Percentiles rank a stretch among this genome's conserved stretches.
phyloP scores from a whole-genome alignment of 106 monocot genomes.

The Allium cepa region DNA sequence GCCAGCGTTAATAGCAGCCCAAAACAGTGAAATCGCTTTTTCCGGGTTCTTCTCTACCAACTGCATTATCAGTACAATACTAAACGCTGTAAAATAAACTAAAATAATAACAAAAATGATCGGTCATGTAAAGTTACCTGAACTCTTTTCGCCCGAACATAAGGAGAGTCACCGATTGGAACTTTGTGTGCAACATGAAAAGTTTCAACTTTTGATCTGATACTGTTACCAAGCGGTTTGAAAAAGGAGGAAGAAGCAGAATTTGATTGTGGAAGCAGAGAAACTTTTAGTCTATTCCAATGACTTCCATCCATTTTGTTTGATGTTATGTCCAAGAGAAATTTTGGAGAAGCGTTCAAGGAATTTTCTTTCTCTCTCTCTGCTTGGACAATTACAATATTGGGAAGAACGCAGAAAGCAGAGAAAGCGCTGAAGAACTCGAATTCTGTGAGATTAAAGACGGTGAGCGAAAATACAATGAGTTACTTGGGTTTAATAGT shows the following conservation, averaged over 20 bases:
- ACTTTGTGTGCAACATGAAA: constrained; percentile 75
- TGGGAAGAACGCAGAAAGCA: background rate
- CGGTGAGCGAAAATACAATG: no score
- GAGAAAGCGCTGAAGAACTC: background rate
- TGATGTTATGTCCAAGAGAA: constrained; percentile 13
- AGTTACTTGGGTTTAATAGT: background rate
- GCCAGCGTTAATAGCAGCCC: constrained; percentile 88
- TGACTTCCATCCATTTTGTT: constrained; percentile 18
- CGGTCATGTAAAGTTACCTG: constrained; percentile 37
- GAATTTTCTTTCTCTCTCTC: background rate
- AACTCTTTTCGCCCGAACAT: constrained; percentile 79
- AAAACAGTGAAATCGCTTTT: constrained; percentile 78
- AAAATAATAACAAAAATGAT: background rate
- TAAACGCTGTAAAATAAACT: background rate
- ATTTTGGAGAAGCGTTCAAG: background rate
- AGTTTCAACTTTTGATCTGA: constrained; percentile 21
- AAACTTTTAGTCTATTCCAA: constrained; percentile 9
- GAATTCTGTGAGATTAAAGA: background rate
- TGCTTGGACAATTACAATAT: background rate
- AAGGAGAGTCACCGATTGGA: constrained; percentile 84
- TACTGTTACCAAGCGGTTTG: constrained; percentile 25
- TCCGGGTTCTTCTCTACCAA: constrained; percentile 92
- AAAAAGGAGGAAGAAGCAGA: constrained; percentile 65
- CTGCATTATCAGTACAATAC: constrained; percentile 10
- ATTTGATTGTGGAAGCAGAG: constrained; percentile 9